Conservation (phyloP, 75 land plant species). For the Adiantum capillusveneris region DNA sequence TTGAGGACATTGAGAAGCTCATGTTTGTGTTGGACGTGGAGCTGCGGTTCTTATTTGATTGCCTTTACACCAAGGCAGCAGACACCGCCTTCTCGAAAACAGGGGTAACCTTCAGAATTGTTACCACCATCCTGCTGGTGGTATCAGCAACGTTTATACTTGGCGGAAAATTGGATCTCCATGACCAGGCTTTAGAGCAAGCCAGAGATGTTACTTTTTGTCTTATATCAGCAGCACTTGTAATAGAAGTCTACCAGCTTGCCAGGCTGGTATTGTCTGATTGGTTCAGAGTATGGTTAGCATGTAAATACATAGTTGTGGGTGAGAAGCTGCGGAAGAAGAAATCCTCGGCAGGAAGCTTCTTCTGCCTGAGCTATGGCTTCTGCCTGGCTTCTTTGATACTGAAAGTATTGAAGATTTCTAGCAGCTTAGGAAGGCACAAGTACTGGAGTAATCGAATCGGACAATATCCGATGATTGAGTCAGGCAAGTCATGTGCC, state of each 20-base stretch:
- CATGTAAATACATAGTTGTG: background rate
- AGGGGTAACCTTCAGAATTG: conserved; percentile 1
- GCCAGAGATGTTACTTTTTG: background rate
- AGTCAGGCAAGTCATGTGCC: too few relatives aligned
- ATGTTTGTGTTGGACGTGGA: conserved; percentile 22
- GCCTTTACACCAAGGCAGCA: conserved; percentile 31
- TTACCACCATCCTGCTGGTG: background rate
- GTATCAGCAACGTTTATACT: background rate
- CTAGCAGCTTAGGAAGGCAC: too few relatives aligned
- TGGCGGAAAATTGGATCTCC: background rate
- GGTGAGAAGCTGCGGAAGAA: too few relatives aligned
- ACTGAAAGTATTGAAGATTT: too few relatives aligned
- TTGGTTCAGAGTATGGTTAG: background rate
- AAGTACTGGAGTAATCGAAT: too few relatives aligned
- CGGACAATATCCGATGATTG: too few relatives aligned
- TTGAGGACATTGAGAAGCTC: background rate
- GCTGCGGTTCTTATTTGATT: conserved; percentile 22
- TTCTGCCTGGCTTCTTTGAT: too few relatives aligned
- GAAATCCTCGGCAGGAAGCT: too few relatives aligned
- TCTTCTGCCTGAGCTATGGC: too few relatives aligned
- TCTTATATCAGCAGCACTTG: background rate
- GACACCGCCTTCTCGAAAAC: background rate
- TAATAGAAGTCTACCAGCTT: conserved; percentile 3
- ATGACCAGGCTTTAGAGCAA: background rate
- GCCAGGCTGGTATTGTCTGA: background rate